Conservation (phyloP, 2,329 filamentous ascomycete genomes). For the Curvularia hawaiiensis region DNA sequence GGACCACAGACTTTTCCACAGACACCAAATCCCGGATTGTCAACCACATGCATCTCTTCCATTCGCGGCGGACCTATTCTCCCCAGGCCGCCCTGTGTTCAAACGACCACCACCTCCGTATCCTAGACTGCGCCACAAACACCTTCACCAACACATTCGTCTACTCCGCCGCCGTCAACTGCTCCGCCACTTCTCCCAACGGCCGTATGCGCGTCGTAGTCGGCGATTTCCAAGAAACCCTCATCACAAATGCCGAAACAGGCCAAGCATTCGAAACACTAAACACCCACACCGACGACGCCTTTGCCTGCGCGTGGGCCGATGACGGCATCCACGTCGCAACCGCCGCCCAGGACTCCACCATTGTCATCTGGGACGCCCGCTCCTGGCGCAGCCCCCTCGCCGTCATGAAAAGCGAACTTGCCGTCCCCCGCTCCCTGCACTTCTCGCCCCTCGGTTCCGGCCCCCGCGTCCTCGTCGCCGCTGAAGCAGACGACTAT, state of each 20-base stretch:
- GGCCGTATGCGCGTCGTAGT: constrained; percentile 73
- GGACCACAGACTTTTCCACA: constrained; percentile 55
- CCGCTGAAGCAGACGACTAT: constrained; percentile 77
- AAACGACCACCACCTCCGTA: constrained; percentile 61
- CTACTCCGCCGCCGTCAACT: constrained; percentile 72
- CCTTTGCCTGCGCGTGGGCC: constrained; percentile 81
- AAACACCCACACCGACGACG: constrained; percentile 69
- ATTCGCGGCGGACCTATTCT: constrained; percentile 53
- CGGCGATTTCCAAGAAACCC: constrained; percentile 68
- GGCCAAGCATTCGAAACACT: constrained; percentile 64
- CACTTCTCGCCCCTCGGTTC: constrained; percentile 74
- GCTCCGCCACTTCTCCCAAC: constrained; percentile 73
- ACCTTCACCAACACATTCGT: constrained; percentile 60
- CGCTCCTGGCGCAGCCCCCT: constrained; percentile 66
- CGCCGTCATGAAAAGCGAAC: constrained; percentile 64
- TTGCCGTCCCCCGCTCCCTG: constrained; percentile 71
- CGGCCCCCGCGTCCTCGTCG: constrained; percentile 69
- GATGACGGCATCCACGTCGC: constrained; percentile 77
- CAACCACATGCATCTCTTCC: constrained; percentile 62
- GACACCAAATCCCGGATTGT: constrained; percentile 60
- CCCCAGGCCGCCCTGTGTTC: constrained; percentile 62
- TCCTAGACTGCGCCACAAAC: constrained; percentile 62
- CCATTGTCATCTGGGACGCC: constrained; percentile 77
- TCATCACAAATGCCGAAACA: constrained; percentile 72
- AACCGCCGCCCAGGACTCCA: constrained; percentile 77